Evolutionary conservation across 305 asterid genomes (phyloP).

Genomic region (Fraxinus floribunda): DNA sequence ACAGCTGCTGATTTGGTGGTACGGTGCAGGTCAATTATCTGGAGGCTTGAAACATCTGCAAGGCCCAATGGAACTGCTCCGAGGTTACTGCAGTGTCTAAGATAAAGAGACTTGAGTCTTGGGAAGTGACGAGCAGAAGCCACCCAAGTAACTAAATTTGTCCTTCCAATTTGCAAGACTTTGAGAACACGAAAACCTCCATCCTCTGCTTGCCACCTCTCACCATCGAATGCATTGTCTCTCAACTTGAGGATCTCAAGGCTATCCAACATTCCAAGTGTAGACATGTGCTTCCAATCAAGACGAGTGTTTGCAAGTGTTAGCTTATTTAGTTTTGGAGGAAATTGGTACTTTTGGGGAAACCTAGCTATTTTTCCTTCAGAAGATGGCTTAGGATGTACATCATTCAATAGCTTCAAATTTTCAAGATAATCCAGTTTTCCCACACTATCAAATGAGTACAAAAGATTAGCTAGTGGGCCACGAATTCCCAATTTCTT

Average conservation of each 20-base stretch:
- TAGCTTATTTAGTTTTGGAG: slow-evolving; percentile 34
- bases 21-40: slow-evolving; percentile 27
- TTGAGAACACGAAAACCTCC: slow-evolving; percentile 34
- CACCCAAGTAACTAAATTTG: slow-evolving; percentile 23
- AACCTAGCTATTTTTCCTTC: slow-evolving; percentile 28
- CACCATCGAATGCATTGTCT: slow-evolving; percentile 36
- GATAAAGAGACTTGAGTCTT: slow-evolving; percentile 32
- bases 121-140: slow-evolving; percentile 35
- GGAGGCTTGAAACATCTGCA: slow-evolving; percentile 31
- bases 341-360: slow-evolving; percentile 37
- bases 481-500: slow-evolving; percentile 48
- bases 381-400: slow-evolving; percentile 28
- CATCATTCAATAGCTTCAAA: slow-evolving; percentile 41
- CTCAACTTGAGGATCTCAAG: slow-evolving; percentile 36
- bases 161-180: slow-evolving; percentile 29
- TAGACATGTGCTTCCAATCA: slow-evolving; percentile 32
- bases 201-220: slow-evolving; percentile 18
- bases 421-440: slow-evolving; percentile 37
- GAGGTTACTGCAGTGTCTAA: slow-evolving; percentile 32
- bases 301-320: slow-evolving; percentile 35
- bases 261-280: slow-evolving; percentile 25
- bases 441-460: slow-evolving; percentile 34
- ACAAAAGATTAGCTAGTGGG: slow-evolving; percentile 27
- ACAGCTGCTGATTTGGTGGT: not conserved
- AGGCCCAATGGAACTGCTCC: slow-evolving; percentile 25